Conservation (phyloP, 345 rosid species). For the Murraya paniculata region DNA sequence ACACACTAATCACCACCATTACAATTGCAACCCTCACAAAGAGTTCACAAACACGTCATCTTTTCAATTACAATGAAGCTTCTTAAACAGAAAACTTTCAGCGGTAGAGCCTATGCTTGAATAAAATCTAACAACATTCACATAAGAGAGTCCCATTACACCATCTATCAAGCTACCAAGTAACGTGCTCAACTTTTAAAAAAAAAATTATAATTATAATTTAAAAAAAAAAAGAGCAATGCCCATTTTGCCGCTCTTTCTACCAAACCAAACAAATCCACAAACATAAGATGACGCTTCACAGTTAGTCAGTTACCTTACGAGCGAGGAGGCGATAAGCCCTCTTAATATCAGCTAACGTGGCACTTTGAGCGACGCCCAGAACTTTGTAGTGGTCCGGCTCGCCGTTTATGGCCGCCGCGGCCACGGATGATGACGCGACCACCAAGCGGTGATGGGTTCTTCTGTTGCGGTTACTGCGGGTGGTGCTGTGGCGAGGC, state of each 20-base stretch:
- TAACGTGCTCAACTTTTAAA: background rate
- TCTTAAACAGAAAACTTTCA: background rate
- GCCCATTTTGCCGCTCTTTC: background rate
- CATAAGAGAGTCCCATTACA: no score
- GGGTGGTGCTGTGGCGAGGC: slow-evolving; percentile 18
- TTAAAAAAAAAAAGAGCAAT: background rate
- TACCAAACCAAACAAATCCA: slow-evolving; percentile 14
- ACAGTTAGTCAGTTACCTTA: slow-evolving; percentile 41
- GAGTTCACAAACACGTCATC: background rate
- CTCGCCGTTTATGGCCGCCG: slow-evolving; percentile 39
- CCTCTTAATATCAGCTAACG: slow-evolving; percentile 61
- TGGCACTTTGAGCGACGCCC: slow-evolving; percentile 57
- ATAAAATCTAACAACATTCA: background rate
- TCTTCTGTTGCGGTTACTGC: slow-evolving; percentile 3
- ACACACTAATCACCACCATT: slow-evolving; percentile 2
- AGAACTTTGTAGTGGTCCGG: slow-evolving; percentile 71
- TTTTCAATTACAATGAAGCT: background rate
- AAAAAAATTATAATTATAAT: background rate
- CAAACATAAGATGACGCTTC: background rate
- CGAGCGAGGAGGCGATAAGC: slow-evolving; percentile 91
- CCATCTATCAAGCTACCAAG: background rate
- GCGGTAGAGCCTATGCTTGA: background rate
- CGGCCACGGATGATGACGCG: slow-evolving; percentile 20
- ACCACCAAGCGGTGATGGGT: slow-evolving; percentile 27
- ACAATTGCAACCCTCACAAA: background rate